phyloP scores from a whole-genome alignment of 176 grass and related monocot species.

The Cenchrus americanus region DNA sequence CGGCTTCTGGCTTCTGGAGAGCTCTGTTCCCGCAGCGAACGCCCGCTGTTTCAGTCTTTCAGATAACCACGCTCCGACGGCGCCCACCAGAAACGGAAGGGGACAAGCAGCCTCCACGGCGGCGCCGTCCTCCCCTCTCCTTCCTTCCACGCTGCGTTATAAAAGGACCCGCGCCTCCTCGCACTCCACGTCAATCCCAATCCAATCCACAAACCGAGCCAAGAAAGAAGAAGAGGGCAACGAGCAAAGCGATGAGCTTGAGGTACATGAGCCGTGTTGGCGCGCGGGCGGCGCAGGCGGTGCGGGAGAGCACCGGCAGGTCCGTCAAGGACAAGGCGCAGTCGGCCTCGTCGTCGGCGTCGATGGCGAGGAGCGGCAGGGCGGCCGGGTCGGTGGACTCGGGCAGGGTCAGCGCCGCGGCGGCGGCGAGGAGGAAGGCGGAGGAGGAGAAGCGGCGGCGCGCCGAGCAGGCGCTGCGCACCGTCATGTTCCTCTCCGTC shows the following conservation, averaged over 20 bases:
- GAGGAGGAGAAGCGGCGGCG: conserved; percentile 59
- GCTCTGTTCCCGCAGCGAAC: neutral
- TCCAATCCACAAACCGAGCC: neutral
- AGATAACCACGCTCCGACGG: neutral
- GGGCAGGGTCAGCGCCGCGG: conserved; percentile 29
- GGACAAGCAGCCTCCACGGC: neutral
- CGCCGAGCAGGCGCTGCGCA: conserved; percentile 72
- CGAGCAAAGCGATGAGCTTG: conserved; percentile 53
- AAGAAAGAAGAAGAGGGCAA: neutral
- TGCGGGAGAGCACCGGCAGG: conserved; percentile 39
- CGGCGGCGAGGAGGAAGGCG: conserved; percentile 30
- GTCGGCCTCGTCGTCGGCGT: conserved; percentile 32
- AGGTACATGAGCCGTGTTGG: conserved; percentile 63
- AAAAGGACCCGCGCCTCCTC: neutral
- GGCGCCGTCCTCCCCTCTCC: neutral
- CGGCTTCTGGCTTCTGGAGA: conserved; percentile 29
- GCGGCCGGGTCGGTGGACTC: conserved; percentile 53
- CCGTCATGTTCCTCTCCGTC: conserved; percentile 78
- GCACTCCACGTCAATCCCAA: conserved; percentile 13
- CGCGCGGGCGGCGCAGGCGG: conserved; percentile 54
- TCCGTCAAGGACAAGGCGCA: conserved; percentile 69
- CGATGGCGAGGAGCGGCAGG: conserved; percentile 23
- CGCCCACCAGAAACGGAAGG: conserved; percentile 32
- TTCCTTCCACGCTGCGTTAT: neutral
- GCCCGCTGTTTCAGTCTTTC: conserved; percentile 34